Evolutionary conservation across 129 eudicot genomes (phyloP).

Genomic region (Helianthus annuus): HanXRQr2.0-SUNRISE NC_035435.2:156289072-156289571

Average conservation of each 20-base stretch:
- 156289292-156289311: too few relatives aligned
- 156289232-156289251: not conserved
- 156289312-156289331: too few relatives aligned
- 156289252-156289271: not conserved
- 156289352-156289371: too few relatives aligned
- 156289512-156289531: too few relatives aligned
- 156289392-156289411: too few relatives aligned
- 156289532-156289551: too few relatives aligned
- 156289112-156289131: too few relatives aligned
- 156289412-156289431: too few relatives aligned
- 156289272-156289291: not conserved
- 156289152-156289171: conserved; percentile 1
- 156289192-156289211: not conserved
- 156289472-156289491: not conserved
- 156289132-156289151: not conserved
- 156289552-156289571: too few relatives aligned
- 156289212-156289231: not conserved
- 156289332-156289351: too few relatives aligned
- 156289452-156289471: not conserved
- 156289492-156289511: not conserved
- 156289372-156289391: too few relatives aligned
- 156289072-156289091: conserved; percentile 7
- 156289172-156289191: not conserved
- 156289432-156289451: too few relatives aligned
- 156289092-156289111: not conserved